Evolutionary conservation across 768 basidiomycete species (phyloP).

Genomic region (Tricholoma matsutake): DNA sequence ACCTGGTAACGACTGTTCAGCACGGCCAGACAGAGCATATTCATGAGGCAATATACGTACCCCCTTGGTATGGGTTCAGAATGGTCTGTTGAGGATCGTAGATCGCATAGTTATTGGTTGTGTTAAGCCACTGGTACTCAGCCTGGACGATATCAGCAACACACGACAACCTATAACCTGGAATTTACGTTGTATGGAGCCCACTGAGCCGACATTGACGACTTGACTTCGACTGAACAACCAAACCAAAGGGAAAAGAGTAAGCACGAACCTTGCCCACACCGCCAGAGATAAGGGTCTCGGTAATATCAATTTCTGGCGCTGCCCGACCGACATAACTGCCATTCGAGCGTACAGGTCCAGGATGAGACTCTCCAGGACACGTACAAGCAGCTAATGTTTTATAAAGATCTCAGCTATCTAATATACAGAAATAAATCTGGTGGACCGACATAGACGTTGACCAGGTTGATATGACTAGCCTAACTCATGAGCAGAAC

Average conservation of each 20-base stretch:
- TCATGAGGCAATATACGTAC: slow-evolving; percentile 49
- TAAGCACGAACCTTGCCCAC: slow-evolving; percentile 21
- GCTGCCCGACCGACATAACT: slow-evolving; percentile 61
- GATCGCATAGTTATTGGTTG: slow-evolving; percentile 46
- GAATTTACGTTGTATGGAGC: slow-evolving; percentile 62
- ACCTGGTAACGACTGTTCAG: slow-evolving; percentile 26
- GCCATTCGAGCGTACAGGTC: slow-evolving; percentile 43
- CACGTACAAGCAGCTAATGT: slow-evolving; percentile 39
- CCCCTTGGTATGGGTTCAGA: slow-evolving; percentile 61
- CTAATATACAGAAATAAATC: neutral
- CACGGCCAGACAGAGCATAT: slow-evolving; percentile 25
- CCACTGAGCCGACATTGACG: slow-evolving; percentile 52
- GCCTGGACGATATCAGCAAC: slow-evolving; percentile 39
- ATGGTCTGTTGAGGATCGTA: slow-evolving; percentile 41
- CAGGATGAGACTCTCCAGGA: slow-evolving; percentile 41
- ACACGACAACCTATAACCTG: slow-evolving; percentile 28
- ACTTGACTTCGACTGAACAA: slow-evolving; percentile 19
- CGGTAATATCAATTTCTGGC: slow-evolving; percentile 72
- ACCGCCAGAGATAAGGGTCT: slow-evolving; percentile 39
- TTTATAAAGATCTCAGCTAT: neutral
- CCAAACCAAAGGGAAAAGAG: neutral
- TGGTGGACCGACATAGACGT: slow-evolving; percentile 28
- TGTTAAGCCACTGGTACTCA: slow-evolving; percentile 55
- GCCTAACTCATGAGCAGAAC: neutral
- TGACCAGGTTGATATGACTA: slow-evolving; percentile 72